phyloP scores from a whole-genome alignment of 2,329 filamentous ascomycete genomes.

The Penicillium concentricum region DNA sequence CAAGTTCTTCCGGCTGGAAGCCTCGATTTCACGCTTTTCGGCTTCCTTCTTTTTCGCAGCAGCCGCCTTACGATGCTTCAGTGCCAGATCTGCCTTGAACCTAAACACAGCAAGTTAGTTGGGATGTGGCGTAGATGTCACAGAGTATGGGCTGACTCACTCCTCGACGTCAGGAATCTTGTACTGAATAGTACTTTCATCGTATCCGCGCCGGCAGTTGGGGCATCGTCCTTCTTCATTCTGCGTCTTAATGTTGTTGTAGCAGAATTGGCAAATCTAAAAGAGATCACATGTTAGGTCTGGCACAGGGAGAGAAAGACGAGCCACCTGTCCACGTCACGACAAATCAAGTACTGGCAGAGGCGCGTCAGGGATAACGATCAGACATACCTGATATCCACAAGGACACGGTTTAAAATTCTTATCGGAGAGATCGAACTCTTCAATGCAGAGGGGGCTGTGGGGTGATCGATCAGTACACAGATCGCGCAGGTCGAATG shows the following conservation, averaged over 20 bases:
- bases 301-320: not conserved
- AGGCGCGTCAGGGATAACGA: not conserved
- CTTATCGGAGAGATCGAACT: constrained; percentile 95
- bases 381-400: constrained; percentile 79
- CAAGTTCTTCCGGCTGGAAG: constrained; percentile 90
- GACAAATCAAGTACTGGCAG: not conserved
- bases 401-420: constrained; percentile 97
- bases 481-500: not conserved
- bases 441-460: constrained; percentile 96
- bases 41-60: constrained; percentile 89
- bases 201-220: constrained; percentile 92
- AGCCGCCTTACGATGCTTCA: constrained; percentile 88
- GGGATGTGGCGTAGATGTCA: constrained; percentile 9
- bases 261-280: constrained; percentile 99
- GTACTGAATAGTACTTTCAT: constrained; percentile 96
- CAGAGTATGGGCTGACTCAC: constrained; percentile 56
- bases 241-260: constrained; percentile 98
- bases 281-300: constrained; percentile 11
- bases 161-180: constrained; percentile 94
- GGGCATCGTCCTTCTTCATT: constrained; percentile 91
- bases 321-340: not conserved
- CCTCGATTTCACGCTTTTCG: constrained; percentile 94
- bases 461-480: constrained; percentile 27
- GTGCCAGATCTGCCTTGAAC: constrained; percentile 51
- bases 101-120: constrained; percentile 32